Conservation (phyloP, 305 asterid species). For the Rubia tinctorum region DNA sequence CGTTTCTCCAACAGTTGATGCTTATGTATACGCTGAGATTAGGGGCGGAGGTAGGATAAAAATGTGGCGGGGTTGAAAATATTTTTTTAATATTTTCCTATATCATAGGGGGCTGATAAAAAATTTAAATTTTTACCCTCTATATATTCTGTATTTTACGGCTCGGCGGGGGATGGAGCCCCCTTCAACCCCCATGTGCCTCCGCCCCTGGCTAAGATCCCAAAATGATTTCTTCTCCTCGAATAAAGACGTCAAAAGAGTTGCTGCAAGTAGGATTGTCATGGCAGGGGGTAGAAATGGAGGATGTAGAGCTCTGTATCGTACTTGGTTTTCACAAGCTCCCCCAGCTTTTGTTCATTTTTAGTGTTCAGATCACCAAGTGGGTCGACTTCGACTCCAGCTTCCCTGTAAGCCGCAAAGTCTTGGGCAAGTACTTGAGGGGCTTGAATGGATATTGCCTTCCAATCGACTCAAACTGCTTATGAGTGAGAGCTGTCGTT, state of each 20-base stretch:
- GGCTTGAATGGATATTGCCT: constrained; percentile 79
- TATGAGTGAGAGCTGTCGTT: constrained; percentile 51
- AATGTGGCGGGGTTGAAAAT: too few species aligned
- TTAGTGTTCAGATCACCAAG: constrained; percentile 93
- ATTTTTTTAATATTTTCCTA: too few species aligned
- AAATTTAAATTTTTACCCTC: too few species aligned
- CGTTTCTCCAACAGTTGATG: constrained; percentile 58
- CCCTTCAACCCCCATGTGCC: too few species aligned
- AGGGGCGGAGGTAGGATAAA: too few species aligned
- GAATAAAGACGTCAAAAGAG: constrained; percentile 83
- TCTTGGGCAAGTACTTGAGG: constrained; percentile 61
- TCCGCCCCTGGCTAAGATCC: too few species aligned
- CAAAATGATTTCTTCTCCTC: constrained; percentile 94
- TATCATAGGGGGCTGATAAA: too few species aligned
- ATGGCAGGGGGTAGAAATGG: constrained; percentile 71
- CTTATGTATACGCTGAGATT: constrained; percentile 79
- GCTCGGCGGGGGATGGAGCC: too few species aligned
- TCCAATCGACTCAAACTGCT: constrained; percentile 68
- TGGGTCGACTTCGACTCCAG: constrained; percentile 86
- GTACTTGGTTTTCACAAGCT: constrained; percentile 80
- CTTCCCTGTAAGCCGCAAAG: constrained; percentile 80
- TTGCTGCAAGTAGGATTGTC: constrained; percentile 62
- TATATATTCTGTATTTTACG: too few species aligned
- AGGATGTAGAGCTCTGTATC: constrained; percentile 89
- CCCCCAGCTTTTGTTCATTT: constrained; percentile 78